These are phyloP conservation scores for Dipteronia dyeriana DNA, from an alignment of 345 rosid genomes.

Conservation along the genomic window DNA sequence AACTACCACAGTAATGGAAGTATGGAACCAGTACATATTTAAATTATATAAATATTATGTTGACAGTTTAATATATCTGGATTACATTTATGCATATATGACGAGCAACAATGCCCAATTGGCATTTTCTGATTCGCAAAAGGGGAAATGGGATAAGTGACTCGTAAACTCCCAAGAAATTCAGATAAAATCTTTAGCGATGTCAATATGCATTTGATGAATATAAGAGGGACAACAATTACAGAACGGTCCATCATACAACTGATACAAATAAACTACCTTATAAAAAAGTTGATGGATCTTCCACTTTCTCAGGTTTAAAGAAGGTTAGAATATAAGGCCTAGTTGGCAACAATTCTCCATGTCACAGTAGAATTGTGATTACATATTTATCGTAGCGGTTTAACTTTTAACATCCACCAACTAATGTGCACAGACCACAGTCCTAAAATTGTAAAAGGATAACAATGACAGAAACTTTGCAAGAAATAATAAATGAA, in stretches of 20 bases:
- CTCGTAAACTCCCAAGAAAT: neutral
- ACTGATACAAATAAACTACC: neutral
- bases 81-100: neutral
- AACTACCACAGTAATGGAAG: slow-evolving; percentile 1
- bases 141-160: neutral
- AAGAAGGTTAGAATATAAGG: neutral
- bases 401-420: neutral
- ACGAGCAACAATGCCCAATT: neutral
- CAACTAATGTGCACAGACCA: neutral
- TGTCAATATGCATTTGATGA: neutral
- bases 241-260: neutral
- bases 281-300: neutral
- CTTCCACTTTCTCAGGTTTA: neutral
- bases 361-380: neutral
- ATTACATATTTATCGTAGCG: neutral
- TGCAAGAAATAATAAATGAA: neutral
- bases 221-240: neutral
- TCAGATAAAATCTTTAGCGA: neutral
- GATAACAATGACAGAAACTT: slow-evolving; percentile 6
- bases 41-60: neutral
- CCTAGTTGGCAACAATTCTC: neutral
- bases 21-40: slow-evolving; percentile 1
- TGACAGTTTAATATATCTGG: neutral
- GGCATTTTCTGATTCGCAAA: neutral
- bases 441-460: neutral